Evolutionary conservation across 495 filamentous ascomycete species (phyloP).

Genomic region (Hamigera avellanea): DNA sequence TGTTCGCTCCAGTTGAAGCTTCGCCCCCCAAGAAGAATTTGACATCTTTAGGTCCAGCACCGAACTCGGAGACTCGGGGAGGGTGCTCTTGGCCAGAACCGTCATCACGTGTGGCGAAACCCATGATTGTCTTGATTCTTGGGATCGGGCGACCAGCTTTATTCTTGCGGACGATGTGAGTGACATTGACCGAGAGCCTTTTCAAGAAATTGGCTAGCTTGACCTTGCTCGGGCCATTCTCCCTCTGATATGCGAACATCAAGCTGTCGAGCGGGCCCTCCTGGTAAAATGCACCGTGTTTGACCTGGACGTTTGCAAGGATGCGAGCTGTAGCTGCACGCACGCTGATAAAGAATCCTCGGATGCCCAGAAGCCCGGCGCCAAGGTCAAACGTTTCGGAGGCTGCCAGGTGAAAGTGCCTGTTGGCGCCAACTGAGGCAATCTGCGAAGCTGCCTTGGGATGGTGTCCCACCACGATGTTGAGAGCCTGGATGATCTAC

Average conservation of each 20-base stretch:
- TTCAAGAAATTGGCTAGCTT: conserved; percentile 33
- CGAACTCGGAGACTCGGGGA: conserved; percentile 22
- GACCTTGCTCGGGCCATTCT: conserved; percentile 4
- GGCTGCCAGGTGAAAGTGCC: conserved; percentile 27
- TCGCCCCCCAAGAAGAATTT: conserved; percentile 28
- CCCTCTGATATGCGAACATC: conserved; percentile 11
- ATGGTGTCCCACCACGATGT: conserved; percentile 38
- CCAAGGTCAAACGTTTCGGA: conserved; percentile 20
- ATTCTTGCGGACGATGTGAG: conserved; percentile 24
- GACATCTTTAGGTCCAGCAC: conserved; percentile 32
- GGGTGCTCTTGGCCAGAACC: conserved; percentile 16
- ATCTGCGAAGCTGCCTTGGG: conserved; percentile 21
- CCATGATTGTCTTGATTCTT: conserved; percentile 31
- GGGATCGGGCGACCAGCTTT: conserved; percentile 20
- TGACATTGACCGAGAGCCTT: conserved; percentile 28
- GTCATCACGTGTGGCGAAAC: conserved; percentile 32
- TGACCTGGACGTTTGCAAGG: conserved; percentile 48
- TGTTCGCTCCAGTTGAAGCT: conserved; percentile 7
- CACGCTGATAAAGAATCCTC: conserved; percentile 59
- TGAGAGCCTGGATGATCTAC: conserved; percentile 38
- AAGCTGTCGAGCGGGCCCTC: conserved; percentile 16
- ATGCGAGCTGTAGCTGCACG: conserved; percentile 52
- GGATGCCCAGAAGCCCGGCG: conserved; percentile 37
- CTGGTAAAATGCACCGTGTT: conserved; percentile 31
- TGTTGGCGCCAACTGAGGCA: conserved; percentile 27